phyloP scores from a whole-genome alignment of 768 basidiomycete species.

The Amanita jacksonii region DNA sequence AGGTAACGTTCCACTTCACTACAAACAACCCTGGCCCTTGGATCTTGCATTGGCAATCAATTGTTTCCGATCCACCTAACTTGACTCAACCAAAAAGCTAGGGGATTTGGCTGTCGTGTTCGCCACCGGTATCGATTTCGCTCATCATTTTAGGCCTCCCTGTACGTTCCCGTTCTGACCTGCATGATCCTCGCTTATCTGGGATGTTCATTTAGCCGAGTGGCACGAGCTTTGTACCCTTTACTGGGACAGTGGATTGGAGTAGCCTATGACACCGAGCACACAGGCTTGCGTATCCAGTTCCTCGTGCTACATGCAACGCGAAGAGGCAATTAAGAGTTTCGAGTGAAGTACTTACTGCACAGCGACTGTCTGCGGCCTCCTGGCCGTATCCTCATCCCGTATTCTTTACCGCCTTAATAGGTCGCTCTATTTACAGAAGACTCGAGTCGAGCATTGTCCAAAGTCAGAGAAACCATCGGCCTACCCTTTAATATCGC shows the following conservation, averaged over 20 bases:
- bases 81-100: not conserved
- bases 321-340: too few species aligned
- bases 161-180: conserved; percentile 6
- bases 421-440: too few species aligned
- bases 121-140: conserved; percentile 22
- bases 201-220: conserved; percentile 14
- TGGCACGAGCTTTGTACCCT: conserved; percentile 30
- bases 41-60: conserved; percentile 35
- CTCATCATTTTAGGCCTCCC: conserved; percentile 10
- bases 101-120: conserved; percentile 32
- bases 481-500: too few species aligned
- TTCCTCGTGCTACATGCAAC: too few species aligned
- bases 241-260: conserved; percentile 15
- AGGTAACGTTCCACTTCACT: conserved; percentile 37
- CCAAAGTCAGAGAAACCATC: too few species aligned
- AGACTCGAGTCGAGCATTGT: too few species aligned
- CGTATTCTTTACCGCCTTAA: too few species aligned
- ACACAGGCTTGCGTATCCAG: too few species aligned
- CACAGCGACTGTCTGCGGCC: too few species aligned
- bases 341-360: too few species aligned
- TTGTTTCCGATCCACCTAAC: not conserved
- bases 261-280: too few species aligned
- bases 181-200: not conserved
- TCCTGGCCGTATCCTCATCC: too few species aligned
- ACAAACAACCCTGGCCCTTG: conserved; percentile 46